Evolutionary conservation across 768 basidiomycete genomes (phyloP), one percentile per base, ranked within the genome.

Genomic region (Lactarius psammicola): DNA sequence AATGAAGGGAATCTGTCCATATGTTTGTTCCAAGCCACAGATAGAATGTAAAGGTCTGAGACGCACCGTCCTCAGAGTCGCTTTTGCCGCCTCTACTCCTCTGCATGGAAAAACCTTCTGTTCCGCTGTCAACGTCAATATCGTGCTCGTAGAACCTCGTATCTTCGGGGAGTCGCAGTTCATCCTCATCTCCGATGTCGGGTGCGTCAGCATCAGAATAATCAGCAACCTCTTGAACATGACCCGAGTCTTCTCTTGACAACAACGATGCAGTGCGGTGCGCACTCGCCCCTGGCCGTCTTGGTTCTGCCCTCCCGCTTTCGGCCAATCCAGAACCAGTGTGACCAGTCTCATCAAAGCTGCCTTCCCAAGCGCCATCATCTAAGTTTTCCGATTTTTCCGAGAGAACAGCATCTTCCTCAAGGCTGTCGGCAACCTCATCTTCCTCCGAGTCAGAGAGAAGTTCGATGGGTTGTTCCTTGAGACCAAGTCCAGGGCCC

Each of bases 361-460:
- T 62, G 49, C 28, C 57, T 71, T 68, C 58, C 73, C 72, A 23
- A 76, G 74, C 46, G 71, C 74, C 30, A 67, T 72, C 83, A 75
- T 87, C 86, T 0, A 85, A 85, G 70, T 85, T 84, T 59, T 87
- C 82, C 9, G 86, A 85, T 71, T 85, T 84, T 59, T 87, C 82
- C 10, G 77, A 66, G 13, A 67, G 66, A 31, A 60, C 66, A 6
- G 62, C 70, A 0, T 70, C 75, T 17, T 53, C 69, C 17, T 61
- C 70, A 30, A 69, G 59, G 28, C 72, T 77, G 62, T 75, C 69
- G 40, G 74, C 73, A 13, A 77, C 76, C 38, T 74, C 75, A 23
- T 72, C 75, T 28, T 70, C 66, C 23, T 76, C 78, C 15, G 78
- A 79, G 59, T 76, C 80, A 42, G 71, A 73, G 40, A 83, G 78